These are phyloP conservation scores for rapeseed (Brassica napus) DNA, from an alignment of 345 rosid genomes.

Conservation along the genomic window Da-Ae NC_063441.1:21851501-21852000, in stretches of 20 bases:
- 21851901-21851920: background rate
- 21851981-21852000: conserved; percentile 8
- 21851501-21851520: background rate
- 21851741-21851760: background rate
- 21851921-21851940: background rate
- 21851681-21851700: background rate
- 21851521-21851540: background rate
- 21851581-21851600: background rate
- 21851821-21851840: no score
- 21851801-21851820: no score
- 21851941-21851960: background rate
- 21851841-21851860: background rate
- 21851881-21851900: background rate
- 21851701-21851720: background rate
- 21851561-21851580: background rate
- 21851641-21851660: background rate
- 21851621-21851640: background rate
- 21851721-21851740: background rate
- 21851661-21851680: background rate
- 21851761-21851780: background rate
- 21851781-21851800: background rate
- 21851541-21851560: background rate
- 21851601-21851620: no score
- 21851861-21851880: no score
- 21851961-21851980: background rate